phyloP scores from a whole-genome alignment of 164 flowering plant genomes.

The Vitis labrusca region DNA sequence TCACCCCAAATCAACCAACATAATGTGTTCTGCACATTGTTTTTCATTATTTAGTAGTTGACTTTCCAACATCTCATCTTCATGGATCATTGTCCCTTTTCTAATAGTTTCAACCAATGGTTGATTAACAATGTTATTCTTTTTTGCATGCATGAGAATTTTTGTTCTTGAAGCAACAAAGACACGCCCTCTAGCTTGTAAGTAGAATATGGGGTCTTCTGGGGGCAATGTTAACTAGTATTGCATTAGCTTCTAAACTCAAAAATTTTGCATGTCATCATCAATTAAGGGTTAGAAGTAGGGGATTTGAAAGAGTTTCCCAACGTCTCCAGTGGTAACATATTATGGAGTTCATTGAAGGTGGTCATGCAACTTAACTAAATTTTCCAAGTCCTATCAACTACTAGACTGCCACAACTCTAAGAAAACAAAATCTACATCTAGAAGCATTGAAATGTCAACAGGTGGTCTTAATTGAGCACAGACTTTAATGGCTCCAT shows the following conservation, averaged over 20 bases:
- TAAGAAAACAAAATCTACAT: slow-evolving; percentile 92
- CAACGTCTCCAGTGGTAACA: no score
- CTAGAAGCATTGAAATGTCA: slow-evolving; percentile 83
- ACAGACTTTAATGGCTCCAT: slow-evolving; percentile 83
- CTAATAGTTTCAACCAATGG: slow-evolving; percentile 85
- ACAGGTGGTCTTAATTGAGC: slow-evolving; percentile 88
- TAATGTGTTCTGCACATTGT: slow-evolving; percentile 89
- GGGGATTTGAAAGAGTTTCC: no score
- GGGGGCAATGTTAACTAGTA: no score
- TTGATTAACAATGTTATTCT: slow-evolving; percentile 65
- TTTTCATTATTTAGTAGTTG: slow-evolving; percentile 73
- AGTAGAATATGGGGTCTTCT: no score
- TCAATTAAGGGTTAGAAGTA: no score
- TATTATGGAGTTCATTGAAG: no score
- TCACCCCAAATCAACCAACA: slow-evolving; percentile 95
- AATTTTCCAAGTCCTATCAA: background rate
- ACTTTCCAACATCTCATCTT: slow-evolving; percentile 56
- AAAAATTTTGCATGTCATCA: no score
- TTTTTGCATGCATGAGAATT: no score
- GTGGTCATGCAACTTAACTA: no score
- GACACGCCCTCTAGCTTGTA: no score
- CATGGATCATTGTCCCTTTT: slow-evolving; percentile 71
- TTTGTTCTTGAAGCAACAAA: no score
- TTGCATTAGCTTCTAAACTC: no score
- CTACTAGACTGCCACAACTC: slow-evolving; percentile 60